phyloP scores from a whole-genome alignment of 2,329 filamentous ascomycete genomes.

The Myriosclerotinia curreyana region DNA sequence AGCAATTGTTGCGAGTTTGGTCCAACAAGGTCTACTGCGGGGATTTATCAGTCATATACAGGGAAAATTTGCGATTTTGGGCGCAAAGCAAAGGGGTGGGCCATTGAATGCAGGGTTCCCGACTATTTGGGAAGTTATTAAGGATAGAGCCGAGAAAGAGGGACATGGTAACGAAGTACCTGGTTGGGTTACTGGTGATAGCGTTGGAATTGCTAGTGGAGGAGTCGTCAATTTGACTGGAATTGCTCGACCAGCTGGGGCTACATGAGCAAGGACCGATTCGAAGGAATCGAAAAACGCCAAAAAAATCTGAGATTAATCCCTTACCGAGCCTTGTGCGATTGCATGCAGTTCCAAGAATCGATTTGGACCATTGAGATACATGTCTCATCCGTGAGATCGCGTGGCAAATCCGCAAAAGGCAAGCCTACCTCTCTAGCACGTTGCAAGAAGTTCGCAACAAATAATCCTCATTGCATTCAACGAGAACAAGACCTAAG shows the following conservation, averaged over 20 bases:
- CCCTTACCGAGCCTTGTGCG: too few relatives aligned
- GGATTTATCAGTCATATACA: constrained; percentile 80
- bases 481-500: neutral
- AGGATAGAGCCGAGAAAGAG: constrained; percentile 56
- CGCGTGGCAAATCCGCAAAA: neutral
- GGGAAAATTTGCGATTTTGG: constrained; percentile 76
- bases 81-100: constrained; percentile 64
- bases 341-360: neutral
- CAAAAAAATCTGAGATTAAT: neutral
- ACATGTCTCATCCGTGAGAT: neutral
- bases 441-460: neutral
- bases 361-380: too few relatives aligned
- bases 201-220: constrained; percentile 43
- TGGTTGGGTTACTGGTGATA: constrained; percentile 64
- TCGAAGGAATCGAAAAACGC: neutral
- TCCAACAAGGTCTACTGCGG: constrained; percentile 76
- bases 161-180: constrained; percentile 56
- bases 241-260: constrained; percentile 49
- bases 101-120: constrained; percentile 74
- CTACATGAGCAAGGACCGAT: constrained; percentile 22
- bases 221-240: constrained; percentile 57
- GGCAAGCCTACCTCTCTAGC: too few relatives aligned
- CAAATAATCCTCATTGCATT: neutral
- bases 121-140: constrained; percentile 65
- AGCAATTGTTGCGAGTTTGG: constrained; percentile 69